Percentiles rank a stretch among this genome's conserved stretches.
Evolutionary conservation across 2,329 filamentous ascomycete species (phyloP).

Genomic region (Sclerotinia subarctica): DNA sequence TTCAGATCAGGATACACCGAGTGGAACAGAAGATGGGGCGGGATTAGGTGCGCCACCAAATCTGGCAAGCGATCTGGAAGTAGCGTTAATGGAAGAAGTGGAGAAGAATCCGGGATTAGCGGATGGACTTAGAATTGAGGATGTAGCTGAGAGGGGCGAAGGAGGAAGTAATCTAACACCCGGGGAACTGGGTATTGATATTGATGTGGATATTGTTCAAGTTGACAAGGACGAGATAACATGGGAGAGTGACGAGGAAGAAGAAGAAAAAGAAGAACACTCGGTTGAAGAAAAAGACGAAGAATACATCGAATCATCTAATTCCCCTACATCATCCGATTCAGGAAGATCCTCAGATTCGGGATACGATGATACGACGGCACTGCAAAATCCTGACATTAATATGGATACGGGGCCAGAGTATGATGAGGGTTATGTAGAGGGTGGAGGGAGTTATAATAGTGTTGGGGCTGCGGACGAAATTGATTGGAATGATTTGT

Average conservation of each 20-base stretch:
- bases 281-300: background rate
- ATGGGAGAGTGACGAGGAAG: background rate
- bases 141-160: background rate
- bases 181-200: background rate
- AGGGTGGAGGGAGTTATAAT: background rate
- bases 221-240: background rate
- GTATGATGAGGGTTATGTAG: background rate
- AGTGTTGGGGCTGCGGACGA: background rate
- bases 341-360: too few species aligned
- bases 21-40: background rate
- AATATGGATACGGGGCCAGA: background rate
- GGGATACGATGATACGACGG: background rate
- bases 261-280: background rate
- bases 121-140: background rate
- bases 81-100: slow-evolving; percentile 7
- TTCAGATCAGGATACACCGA: background rate
- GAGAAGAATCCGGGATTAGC: background rate
- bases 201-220: background rate
- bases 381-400: background rate
- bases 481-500: slow-evolving; percentile 6
- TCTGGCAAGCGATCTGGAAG: slow-evolving; percentile 7
- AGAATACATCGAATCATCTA: background rate
- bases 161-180: slow-evolving; percentile 7
- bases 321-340: background rate
- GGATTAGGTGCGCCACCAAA: background rate